Evolutionary conservation across 768 basidiomycete species (phyloP).

Genomic region (Hydnomerulius pinastri): DNA sequence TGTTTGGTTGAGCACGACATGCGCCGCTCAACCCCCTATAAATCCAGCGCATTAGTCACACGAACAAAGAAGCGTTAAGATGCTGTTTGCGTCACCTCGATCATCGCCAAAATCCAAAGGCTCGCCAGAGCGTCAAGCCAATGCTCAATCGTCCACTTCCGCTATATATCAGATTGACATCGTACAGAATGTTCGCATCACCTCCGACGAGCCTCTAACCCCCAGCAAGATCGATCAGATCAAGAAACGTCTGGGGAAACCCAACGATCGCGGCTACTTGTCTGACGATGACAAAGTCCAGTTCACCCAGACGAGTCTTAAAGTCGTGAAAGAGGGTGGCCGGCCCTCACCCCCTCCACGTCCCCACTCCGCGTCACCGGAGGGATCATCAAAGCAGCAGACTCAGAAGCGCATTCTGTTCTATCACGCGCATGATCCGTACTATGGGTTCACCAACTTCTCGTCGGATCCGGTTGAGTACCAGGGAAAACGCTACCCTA

Average conservation of each 20-base stretch:
- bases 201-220: constrained; percentile 28
- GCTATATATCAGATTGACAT: constrained; percentile 30
- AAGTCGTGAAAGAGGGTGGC: constrained; percentile 20
- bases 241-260: constrained; percentile 28
- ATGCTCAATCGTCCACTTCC: background rate
- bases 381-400: constrained; percentile 12
- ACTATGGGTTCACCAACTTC: constrained; percentile 47
- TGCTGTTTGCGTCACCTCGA: constrained; percentile 4
- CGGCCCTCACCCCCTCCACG: constrained; percentile 12
- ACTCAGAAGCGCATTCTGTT: constrained; percentile 31
- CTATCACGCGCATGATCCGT: constrained; percentile 32
- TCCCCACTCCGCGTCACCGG: constrained; percentile 24
- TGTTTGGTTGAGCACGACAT: background rate
- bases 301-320: constrained; percentile 26
- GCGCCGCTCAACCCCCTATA: constrained; percentile 20
- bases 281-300: constrained; percentile 33
- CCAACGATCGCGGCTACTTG: constrained; percentile 29
- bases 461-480: constrained; percentile 44
- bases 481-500: constrained; percentile 41
- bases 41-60: constrained; percentile 3
- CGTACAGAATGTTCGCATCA: constrained; percentile 31
- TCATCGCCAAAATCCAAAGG: constrained; percentile 2
- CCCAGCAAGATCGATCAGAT: constrained; percentile 28
- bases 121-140: background rate
- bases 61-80: background rate